Evolutionary conservation across 495 filamentous ascomycete species (phyloP), one percentile per base, ranked within the genome.

Genomic region (Barbatosphaeria neglecta): DNA sequence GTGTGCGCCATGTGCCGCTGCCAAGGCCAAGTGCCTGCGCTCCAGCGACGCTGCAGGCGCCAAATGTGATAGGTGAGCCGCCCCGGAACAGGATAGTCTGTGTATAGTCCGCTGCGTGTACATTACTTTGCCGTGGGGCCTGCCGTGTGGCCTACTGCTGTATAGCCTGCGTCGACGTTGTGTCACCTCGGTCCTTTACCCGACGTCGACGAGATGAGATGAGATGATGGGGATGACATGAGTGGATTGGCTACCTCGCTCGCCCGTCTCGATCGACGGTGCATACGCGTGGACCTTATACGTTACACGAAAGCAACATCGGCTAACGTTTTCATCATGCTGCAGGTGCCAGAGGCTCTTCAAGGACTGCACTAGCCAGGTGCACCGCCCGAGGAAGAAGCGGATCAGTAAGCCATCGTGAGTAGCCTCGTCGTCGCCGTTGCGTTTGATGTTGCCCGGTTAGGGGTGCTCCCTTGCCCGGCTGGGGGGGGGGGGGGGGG

Each of bases 371-470:
- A 22, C 50, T 9, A 48, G 44, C 10, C 60, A 65, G 41, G 46
- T 58, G 39, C 56, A 61, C 37, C 53, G 51, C 20, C 62, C 62
- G 18, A 57, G 62, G 23, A 65, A 65, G 50, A 65, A 65, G 50
- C 52, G 62, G 28, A 53, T 58, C 33, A 50, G 43, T 38, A 58
- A 56, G 41, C 62, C 62, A 35, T 65, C 62, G 62, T 65, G 53
- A 56, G 61, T 56, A 39, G 8, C 27, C 28, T 47, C 4, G 44
- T 44, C 10, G 17, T 35, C 17, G n/a, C 3, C 16, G 35, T 49
- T 37, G 13, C n/a, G 13, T 33, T 17, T 31, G n/a, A n/a, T n/a
- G n/a, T n/a, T n/a, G n/a, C n/a, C n/a, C n/a, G n/a, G n/a, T n/a
- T n/a, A n/a, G n/a, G n/a, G n/a, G n/a, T n/a, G n/a, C n/a, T n/a